These are phyloP conservation scores for Hymenoscyphus scutula DNA, from an alignment of 2,329 filamentous ascomycete species.

Conservation along the genomic window DNA sequence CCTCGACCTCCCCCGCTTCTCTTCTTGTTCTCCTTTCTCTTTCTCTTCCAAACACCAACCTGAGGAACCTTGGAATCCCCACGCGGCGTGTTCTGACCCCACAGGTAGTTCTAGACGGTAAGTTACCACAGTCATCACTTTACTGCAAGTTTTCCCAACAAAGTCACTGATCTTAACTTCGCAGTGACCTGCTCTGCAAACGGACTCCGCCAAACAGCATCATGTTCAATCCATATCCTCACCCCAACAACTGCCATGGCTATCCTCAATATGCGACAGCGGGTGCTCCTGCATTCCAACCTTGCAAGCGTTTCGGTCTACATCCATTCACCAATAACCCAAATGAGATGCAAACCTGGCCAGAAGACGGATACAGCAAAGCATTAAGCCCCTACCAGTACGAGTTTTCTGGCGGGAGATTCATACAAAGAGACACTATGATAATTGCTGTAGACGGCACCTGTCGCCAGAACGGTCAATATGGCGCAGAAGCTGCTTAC, in stretches of 20 bases:
- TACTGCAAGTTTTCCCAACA: not conserved
- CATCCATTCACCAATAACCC: not conserved
- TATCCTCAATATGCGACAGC: not conserved
- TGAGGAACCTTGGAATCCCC: no score
- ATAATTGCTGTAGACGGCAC: constrained; percentile 1
- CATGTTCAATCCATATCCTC: not conserved
- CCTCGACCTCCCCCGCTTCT: no score
- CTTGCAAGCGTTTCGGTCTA: not conserved
- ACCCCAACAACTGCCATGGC: not conserved
- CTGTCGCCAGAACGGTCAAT: not conserved
- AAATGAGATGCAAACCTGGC: not conserved
- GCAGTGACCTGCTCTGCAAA: not conserved
- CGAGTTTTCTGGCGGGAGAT: no score
- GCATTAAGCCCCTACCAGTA: no score
- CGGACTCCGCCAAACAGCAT: not conserved
- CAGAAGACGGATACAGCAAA: no score
- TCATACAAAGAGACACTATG: not conserved
- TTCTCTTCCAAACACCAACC: no score
- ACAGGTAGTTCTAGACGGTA: not conserved
- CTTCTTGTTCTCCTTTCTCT: no score
- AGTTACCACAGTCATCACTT: not conserved
- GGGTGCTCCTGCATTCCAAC: not conserved
- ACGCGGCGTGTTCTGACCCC: not conserved
- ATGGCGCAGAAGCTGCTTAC: not conserved
- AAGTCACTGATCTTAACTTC: not conserved